Percentiles rank a stretch among this genome's conserved stretches.
Conservation (phyloP, 495 filamentous ascomycete species). For the Margaritispora aquatica region DNA sequence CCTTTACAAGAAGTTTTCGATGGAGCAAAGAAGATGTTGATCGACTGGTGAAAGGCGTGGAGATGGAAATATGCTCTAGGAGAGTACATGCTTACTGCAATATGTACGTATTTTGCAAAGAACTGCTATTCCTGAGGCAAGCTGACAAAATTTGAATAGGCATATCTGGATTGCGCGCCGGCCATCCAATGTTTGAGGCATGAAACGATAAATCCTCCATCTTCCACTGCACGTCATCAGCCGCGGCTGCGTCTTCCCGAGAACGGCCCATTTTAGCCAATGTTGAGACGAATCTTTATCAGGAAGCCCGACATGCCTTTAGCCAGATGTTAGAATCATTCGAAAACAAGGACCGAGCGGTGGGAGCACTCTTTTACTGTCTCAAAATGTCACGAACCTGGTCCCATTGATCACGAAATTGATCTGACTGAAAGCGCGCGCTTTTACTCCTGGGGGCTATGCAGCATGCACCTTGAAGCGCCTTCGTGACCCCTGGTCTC, state of each 20-base stretch:
- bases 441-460: not conserved
- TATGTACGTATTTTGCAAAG: constrained; percentile 60
- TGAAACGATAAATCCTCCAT: not conserved
- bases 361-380: not conserved
- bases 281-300: not conserved
- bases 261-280: not conserved
- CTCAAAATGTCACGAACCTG: not conserved
- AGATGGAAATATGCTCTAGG: constrained; percentile 61
- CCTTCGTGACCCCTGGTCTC: not conserved
- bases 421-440: not conserved
- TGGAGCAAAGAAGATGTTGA: constrained; percentile 64
- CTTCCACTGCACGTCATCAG: not conserved
- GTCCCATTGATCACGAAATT: not conserved
- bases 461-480: constrained; percentile 6
- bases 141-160: constrained; percentile 10
- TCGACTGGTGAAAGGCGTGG: constrained; percentile 54
- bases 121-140: not conserved
- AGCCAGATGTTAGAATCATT: not conserved
- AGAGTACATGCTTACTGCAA: constrained; percentile 68
- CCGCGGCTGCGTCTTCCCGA: not conserved
- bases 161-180: constrained; percentile 25
- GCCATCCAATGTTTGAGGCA: constrained; percentile 9
- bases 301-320: not conserved
- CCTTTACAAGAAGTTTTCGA: constrained; percentile 59
- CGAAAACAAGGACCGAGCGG: not conserved